phyloP scores from a whole-genome alignment of 2,329 filamentous ascomycete genomes.

The Pseudocercospora ulei region DNA sequence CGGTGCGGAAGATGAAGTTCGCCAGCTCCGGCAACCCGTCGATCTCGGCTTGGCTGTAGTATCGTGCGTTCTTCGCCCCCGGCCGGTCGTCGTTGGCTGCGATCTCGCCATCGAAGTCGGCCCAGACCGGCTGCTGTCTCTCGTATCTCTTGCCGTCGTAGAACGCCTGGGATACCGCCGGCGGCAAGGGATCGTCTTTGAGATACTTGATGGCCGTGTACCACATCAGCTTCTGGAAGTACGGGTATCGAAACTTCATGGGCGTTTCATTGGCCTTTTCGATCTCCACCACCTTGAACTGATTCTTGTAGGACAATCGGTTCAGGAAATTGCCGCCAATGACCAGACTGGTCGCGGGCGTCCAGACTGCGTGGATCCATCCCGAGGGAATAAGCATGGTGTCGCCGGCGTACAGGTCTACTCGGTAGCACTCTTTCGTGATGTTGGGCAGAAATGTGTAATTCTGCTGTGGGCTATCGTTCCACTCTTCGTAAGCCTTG shows the following conservation, averaged over 20 bases:
- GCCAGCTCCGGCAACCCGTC: conserved; percentile 51
- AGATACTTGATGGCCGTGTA: conserved; percentile 56
- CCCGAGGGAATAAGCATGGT: conserved; percentile 63
- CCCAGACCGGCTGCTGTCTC: conserved; percentile 49
- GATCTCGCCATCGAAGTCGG: conserved; percentile 47
- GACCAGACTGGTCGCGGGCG: conserved; percentile 57
- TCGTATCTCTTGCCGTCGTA: conserved; percentile 48
- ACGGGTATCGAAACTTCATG: conserved; percentile 56
- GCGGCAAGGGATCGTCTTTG: conserved; percentile 54
- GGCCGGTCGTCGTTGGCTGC: conserved; percentile 42
- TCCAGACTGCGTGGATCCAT: conserved; percentile 65
- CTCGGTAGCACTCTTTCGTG: conserved; percentile 57
- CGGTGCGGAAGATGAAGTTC: conserved; percentile 54
- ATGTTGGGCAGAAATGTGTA: conserved; percentile 56
- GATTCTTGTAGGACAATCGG: conserved; percentile 55
- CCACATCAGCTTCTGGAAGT: conserved; percentile 62
- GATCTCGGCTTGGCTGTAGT: conserved; percentile 54
- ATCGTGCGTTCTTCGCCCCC: conserved; percentile 48
- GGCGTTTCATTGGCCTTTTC: conserved; percentile 59
- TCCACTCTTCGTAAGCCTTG: conserved; percentile 63
- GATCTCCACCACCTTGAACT: conserved; percentile 56
- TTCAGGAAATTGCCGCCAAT: conserved; percentile 64
- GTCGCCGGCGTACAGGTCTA: conserved; percentile 56
- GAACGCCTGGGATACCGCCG: conserved; percentile 47
- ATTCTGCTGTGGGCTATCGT: conserved; percentile 56